Evolutionary conservation across 2,329 filamentous ascomycete genomes (phyloP), one percentile per base, ranked within the genome.

Genomic region (Cladorrhinum sp.): DNA sequence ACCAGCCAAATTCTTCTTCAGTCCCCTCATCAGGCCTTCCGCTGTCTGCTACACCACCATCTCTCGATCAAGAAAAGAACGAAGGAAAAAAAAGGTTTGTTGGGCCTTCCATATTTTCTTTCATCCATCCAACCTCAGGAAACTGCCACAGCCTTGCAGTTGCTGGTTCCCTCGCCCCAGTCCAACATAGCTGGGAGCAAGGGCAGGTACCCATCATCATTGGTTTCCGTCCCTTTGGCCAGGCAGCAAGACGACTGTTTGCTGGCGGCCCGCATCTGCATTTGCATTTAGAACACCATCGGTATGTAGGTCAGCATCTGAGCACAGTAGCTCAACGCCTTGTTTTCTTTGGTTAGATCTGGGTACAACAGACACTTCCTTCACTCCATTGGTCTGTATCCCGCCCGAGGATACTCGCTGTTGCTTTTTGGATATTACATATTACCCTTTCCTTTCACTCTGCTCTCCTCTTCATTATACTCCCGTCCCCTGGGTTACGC

Each of bases 221-320:
- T 66, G 60, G 62, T 50, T 41, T 58, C 24, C 57, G 49, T 25
- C 38, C 56, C 48, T 55, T 9, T 24, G 16, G 54, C 62, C 57
- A 60, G 57, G 62, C 62, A 64, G 56, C 64, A 56, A 58, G 57
- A 57, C 64, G 62, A 56, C 23, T 38, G 48, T 27, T 63, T 38
- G 50, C 54, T 61, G 22, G 48, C 58, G 20, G 29, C 55, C 60
- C 62, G 61, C 61, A 55, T 55, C 36, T 52, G 54, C 56, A 27
- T 50, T 27, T 50, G 49, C 49, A 50, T 50, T 16, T 13, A 59
- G 49, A 4, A 54, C 49, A 41, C 50, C 56, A 58, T 29, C 59
- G 63, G 65, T 66, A 65, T 62, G 65, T 65, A 53, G 60, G 62
- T 63, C 62, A 62, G 62, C 59, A 60, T 50, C 22, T 45, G 51